These are phyloP conservation scores for Pyrus hybrid DNA, from an alignment of 331 rosid species.

Conservation along the genomic window DNA sequence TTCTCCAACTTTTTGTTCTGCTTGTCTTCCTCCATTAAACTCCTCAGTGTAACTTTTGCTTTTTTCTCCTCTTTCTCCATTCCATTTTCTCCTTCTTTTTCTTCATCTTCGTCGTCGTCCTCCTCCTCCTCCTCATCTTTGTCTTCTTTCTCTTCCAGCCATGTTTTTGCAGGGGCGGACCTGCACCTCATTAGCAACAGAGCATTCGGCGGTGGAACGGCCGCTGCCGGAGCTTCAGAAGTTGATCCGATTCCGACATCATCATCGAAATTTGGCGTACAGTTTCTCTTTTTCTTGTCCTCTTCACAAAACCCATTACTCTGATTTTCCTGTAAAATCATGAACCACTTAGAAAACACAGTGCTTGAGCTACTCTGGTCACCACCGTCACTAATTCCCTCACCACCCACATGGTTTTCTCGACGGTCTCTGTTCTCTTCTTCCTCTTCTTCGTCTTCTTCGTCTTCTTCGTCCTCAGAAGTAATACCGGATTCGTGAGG, in stretches of 20 bases:
- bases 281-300: conserved; percentile 12
- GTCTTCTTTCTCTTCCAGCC: conserved; percentile 33
- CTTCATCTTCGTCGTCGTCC: neutral
- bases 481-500: conserved; percentile 37
- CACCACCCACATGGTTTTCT: conserved; percentile 22
- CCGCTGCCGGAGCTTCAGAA: conserved; percentile 7
- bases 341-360: conserved; percentile 76
- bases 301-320: conserved; percentile 9
- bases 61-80: conserved; percentile 20
- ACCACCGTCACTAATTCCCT: conserved; percentile 12
- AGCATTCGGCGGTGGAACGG: conserved; percentile 77
- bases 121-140: conserved; percentile 4
- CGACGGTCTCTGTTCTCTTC: conserved; percentile 10
- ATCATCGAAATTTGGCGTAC: neutral
- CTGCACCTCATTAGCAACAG: conserved; percentile 84
- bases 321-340: conserved; percentile 76
- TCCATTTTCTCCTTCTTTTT: conserved; percentile 9
- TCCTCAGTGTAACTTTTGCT: conserved; percentile 50
- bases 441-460: conserved; percentile 20
- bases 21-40: conserved; percentile 75
- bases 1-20: conserved; percentile 36
- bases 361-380: conserved; percentile 43
- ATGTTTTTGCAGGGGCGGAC: conserved; percentile 87
- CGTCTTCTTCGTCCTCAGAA: conserved; percentile 54
- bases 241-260: neutral